Conservation (phyloP, 192 early-diverging fungal genomes). For the Phycomyces nitens region DNA sequence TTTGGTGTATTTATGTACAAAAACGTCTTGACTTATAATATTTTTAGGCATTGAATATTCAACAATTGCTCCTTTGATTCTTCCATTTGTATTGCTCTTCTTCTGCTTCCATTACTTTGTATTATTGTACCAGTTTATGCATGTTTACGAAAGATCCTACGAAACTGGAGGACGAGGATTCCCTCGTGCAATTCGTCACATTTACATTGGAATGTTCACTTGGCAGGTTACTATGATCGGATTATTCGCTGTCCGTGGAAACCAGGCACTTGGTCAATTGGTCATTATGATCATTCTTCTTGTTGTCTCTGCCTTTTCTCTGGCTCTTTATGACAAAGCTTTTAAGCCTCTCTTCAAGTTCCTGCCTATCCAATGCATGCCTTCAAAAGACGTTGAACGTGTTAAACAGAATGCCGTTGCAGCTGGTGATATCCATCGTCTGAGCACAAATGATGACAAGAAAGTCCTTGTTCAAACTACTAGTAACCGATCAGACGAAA, state of each 20-base stretch:
- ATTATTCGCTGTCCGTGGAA: slow-evolving; percentile 56
- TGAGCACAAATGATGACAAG: not conserved
- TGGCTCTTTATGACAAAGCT: slow-evolving; percentile 32
- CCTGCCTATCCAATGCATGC: slow-evolving; percentile 27
- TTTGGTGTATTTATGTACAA: slow-evolving; percentile 14
- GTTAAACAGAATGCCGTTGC: not conserved
- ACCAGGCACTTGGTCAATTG: slow-evolving; percentile 41
- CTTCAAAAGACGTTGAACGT: not conserved
- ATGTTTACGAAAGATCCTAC: slow-evolving; percentile 60
- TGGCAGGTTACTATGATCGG: slow-evolving; percentile 70
- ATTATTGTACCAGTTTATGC: slow-evolving; percentile 80
- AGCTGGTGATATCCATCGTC: not conserved
- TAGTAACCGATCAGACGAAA: not conserved
- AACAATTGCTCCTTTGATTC: slow-evolving; percentile 75
- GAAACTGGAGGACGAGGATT: slow-evolving; percentile 64
- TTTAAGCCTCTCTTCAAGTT: slow-evolving; percentile 46
- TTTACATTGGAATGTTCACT: slow-evolving; percentile 68
- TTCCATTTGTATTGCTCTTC: slow-evolving; percentile 71
- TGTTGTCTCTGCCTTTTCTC: slow-evolving; percentile 23
- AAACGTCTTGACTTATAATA: slow-evolving; percentile 21
- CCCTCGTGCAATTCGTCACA: slow-evolving; percentile 56
- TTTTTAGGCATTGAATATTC: slow-evolving; percentile 73
- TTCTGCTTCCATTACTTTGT: slow-evolving; percentile 72
- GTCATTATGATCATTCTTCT: slow-evolving; percentile 41
- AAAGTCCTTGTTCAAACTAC: not conserved